These are phyloP conservation scores for Metschnikowia bowlesiae DNA, from an alignment of 805 yeast genomes.

Conservation along the genomic window DNA sequence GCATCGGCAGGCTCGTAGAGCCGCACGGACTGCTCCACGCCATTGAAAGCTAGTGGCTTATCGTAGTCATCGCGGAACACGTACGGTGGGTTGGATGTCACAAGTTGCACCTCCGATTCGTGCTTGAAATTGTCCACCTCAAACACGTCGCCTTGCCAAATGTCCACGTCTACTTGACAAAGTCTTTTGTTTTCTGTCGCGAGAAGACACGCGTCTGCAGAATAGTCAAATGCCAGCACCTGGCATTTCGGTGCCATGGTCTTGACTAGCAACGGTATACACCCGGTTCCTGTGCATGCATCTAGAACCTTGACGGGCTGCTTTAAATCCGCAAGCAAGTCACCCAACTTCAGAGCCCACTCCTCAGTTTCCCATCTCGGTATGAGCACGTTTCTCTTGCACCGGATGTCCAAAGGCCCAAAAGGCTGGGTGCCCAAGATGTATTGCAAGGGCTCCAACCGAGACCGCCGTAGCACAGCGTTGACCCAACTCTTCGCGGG, in stretches of 20 bases:
- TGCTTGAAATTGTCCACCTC: not conserved
- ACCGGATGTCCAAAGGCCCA: slow-evolving; percentile 57
- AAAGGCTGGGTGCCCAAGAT: slow-evolving; percentile 85
- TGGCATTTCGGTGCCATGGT: slow-evolving; percentile 16
- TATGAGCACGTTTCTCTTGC: slow-evolving; percentile 66
- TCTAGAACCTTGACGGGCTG: slow-evolving; percentile 8
- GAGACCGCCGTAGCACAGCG: slow-evolving; percentile 54
- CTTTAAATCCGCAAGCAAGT: not conserved
- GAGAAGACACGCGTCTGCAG: slow-evolving; percentile 47
- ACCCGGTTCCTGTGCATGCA: slow-evolving; percentile 47
- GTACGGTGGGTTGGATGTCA: slow-evolving; percentile 92
- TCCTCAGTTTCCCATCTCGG: slow-evolving; percentile 97
- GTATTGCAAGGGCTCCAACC: slow-evolving; percentile 73
- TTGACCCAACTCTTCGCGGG: slow-evolving; percentile 41
- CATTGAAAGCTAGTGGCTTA: slow-evolving; percentile 26
- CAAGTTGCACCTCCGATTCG: slow-evolving; percentile 38
- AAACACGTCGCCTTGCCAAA: slow-evolving; percentile 9
- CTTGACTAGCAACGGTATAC: slow-evolving; percentile 59
- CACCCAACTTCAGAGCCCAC: slow-evolving; percentile 47
- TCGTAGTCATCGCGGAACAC: slow-evolving; percentile 48
- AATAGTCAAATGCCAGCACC: slow-evolving; percentile 54
- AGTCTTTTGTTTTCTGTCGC: slow-evolving; percentile 41
- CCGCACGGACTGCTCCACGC: slow-evolving; percentile 62
- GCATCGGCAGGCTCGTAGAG: slow-evolving; percentile 75
- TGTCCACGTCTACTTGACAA: slow-evolving; percentile 7